Percentiles rank a stretch among this genome's conserved stretches.
These are phyloP conservation scores for Candida gigantensis DNA, from an alignment of 1,139 yeast species.

Conservation along the genomic window DNA sequence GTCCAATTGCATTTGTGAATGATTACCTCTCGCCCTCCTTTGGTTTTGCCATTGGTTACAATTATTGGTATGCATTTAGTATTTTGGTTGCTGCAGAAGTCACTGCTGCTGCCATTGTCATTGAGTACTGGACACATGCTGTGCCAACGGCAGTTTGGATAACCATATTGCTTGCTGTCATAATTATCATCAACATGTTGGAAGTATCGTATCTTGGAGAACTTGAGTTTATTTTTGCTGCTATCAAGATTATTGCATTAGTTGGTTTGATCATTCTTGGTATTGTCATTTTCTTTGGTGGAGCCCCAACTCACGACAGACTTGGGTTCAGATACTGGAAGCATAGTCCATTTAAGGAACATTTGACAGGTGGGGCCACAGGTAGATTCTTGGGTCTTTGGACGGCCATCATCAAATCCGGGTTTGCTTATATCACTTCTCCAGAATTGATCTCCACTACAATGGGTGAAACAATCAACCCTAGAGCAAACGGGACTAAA, in stretches of 20 bases:
- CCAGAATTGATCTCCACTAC: conserved; percentile 43
- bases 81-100: conserved; percentile 52
- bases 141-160: conserved; percentile 58
- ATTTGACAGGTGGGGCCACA: conserved; percentile 53
- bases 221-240: conserved; percentile 66
- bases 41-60: conserved; percentile 51
- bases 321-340: conserved; percentile 67
- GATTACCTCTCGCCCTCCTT: conserved; percentile 37
- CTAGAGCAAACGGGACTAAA: conserved; percentile 46
- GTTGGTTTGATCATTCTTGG: conserved; percentile 43
- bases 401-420: conserved; percentile 43
- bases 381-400: conserved; percentile 51
- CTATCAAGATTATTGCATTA: conserved; percentile 47
- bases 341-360: conserved; percentile 46
- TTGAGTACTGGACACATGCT: conserved; percentile 56
- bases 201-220: conserved; percentile 62
- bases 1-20: conserved; percentile 39
- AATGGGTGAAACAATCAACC: conserved; percentile 46
- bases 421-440: conserved; percentile 38
- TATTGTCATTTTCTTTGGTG: conserved; percentile 49
- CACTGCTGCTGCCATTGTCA: conserved; percentile 53
- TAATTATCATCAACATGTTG: conserved; percentile 40
- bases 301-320: conserved; percentile 60
- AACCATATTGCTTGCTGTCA: conserved; percentile 44
- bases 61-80: conserved; percentile 52